Conservation (phyloP, 2,329 filamentous ascomycete genomes). For the Diplodia sapinea region DNA sequence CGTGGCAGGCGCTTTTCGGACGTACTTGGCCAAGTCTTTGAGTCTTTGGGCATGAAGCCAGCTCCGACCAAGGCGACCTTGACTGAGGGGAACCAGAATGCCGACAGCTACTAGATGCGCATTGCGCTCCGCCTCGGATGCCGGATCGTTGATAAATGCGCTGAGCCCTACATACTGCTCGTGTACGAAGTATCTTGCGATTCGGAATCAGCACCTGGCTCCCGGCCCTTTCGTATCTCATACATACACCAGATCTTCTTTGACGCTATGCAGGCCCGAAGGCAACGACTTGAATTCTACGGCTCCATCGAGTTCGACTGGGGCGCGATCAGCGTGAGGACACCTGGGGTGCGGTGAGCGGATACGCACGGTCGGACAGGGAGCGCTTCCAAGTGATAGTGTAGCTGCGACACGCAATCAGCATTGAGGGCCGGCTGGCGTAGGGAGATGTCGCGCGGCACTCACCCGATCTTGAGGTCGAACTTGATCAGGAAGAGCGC, state of each 20-base stretch:
- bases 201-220: neutral
- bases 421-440: neutral
- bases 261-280: constrained; percentile 87
- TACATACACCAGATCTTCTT: constrained; percentile 73
- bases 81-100: constrained; percentile 82
- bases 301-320: constrained; percentile 74
- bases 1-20: constrained; percentile 17
- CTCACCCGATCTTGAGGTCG: constrained; percentile 86
- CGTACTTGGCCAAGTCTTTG: constrained; percentile 74
- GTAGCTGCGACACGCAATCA: constrained; percentile 56
- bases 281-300: constrained; percentile 97
- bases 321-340: constrained; percentile 14
- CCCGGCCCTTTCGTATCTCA: neutral
- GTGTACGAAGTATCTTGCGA: constrained; percentile 84
- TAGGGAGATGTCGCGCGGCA: constrained; percentile 24
- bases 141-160: constrained; percentile 85
- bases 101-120: constrained; percentile 94
- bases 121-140: constrained; percentile 78
- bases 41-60: constrained; percentile 85
- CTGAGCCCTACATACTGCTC: constrained; percentile 83
- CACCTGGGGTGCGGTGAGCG: neutral
- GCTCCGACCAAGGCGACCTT: constrained; percentile 81
- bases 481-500: constrained; percentile 90
- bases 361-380: constrained; percentile 64
- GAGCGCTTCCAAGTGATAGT: constrained; percentile 88